Percentiles rank a stretch among this genome's conserved stretches.
Evolutionary conservation across 2,329 filamentous ascomycete genomes (phyloP).

Genomic region (Talaromyces sp.): DNA sequence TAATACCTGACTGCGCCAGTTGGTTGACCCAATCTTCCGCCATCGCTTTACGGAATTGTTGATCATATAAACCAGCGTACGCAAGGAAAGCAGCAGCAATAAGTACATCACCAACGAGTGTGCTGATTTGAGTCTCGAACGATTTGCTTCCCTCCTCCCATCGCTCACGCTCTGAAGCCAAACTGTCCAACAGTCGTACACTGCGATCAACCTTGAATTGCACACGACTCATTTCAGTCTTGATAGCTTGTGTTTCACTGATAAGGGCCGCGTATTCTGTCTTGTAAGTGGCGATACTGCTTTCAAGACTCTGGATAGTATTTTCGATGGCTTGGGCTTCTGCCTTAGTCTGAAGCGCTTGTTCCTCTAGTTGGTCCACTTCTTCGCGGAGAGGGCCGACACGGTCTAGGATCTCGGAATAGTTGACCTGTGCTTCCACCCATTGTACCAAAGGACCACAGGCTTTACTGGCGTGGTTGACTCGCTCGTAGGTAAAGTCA

Average conservation of each 20-base stretch:
- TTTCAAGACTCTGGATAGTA: slow-evolving; percentile 77
- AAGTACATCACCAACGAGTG: slow-evolving; percentile 90
- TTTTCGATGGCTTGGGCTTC: slow-evolving; percentile 88
- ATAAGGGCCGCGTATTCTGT: slow-evolving; percentile 92
- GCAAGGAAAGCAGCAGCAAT: slow-evolving; percentile 96
- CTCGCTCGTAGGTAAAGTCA: slow-evolving; percentile 93
- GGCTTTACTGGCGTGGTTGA: slow-evolving; percentile 93
- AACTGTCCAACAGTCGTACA: slow-evolving; percentile 85
- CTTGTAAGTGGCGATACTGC: slow-evolving; percentile 93
- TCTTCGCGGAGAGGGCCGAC: slow-evolving; percentile 91
- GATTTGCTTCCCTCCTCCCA: slow-evolving; percentile 98
- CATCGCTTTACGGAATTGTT: slow-evolving; percentile 97
- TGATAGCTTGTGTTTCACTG: slow-evolving; percentile 95
- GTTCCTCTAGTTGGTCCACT: slow-evolving; percentile 79
- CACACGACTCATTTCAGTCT: slow-evolving; percentile 90
- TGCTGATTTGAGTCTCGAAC: slow-evolving; percentile 96
- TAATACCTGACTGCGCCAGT: slow-evolving; percentile 85
- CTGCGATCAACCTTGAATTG: slow-evolving; percentile 98
- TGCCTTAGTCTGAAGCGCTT: slow-evolving; percentile 87
- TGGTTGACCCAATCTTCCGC: slow-evolving; percentile 96
- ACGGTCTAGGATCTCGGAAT: slow-evolving; percentile 93
- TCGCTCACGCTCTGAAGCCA: slow-evolving; percentile 86
- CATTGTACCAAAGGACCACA: slow-evolving; percentile 96
- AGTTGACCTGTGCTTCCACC: slow-evolving; percentile 94
- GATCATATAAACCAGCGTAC: slow-evolving; percentile 94